A percentile compares a stretch with the other conserved stretches of the same genome.
Evolutionary conservation across 2,329 filamentous ascomycete genomes (phyloP).

Genomic region (Cytospora leucostoma): DNA sequence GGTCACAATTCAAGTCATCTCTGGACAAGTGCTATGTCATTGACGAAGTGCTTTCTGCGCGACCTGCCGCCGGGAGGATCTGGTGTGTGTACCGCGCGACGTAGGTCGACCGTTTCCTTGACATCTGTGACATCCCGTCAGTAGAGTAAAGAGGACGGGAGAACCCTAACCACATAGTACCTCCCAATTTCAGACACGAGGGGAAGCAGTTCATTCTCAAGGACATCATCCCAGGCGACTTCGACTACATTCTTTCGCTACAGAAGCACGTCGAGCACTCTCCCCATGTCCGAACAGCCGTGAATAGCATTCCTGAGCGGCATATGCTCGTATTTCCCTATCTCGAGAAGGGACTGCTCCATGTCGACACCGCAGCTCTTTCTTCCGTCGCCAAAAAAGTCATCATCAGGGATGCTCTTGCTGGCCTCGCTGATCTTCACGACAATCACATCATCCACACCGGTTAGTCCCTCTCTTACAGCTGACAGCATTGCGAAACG

Average conservation of each 20-base stretch:
- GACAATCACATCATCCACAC: conserved; percentile 28
- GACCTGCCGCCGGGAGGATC: conserved; percentile 26
- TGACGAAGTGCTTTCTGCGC: conserved; percentile 29
- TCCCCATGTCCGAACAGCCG: conserved; percentile 26
- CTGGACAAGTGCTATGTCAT: conserved; percentile 28
- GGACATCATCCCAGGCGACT: conserved; percentile 28
- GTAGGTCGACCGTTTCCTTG: conserved; percentile 26
- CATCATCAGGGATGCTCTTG: conserved; percentile 26
- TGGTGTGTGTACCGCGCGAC: conserved; percentile 29
- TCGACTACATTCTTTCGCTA: conserved; percentile 25
- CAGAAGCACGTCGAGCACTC: conserved; percentile 29
- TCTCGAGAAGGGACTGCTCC: conserved; percentile 27
- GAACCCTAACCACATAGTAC: too few species aligned
- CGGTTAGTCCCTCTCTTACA: conserved; percentile 16
- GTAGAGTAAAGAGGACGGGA: too few species aligned
- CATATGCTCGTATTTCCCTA: conserved; percentile 27
- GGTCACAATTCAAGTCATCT: conserved; percentile 27
- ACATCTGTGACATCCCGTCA: conserved; percentile 4
- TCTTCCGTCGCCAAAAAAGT: conserved; percentile 24
- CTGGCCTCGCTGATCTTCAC: conserved; percentile 26
- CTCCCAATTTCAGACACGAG: conserved; percentile 24
- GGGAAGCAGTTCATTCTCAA: conserved; percentile 28
- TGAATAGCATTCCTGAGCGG: conserved; percentile 28
- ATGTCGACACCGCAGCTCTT: conserved; percentile 27
- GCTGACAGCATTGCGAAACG: conserved; percentile 2